phyloP scores from a whole-genome alignment of 352 stramenopile genomes.

The Phytophthora europaea region DNA sequence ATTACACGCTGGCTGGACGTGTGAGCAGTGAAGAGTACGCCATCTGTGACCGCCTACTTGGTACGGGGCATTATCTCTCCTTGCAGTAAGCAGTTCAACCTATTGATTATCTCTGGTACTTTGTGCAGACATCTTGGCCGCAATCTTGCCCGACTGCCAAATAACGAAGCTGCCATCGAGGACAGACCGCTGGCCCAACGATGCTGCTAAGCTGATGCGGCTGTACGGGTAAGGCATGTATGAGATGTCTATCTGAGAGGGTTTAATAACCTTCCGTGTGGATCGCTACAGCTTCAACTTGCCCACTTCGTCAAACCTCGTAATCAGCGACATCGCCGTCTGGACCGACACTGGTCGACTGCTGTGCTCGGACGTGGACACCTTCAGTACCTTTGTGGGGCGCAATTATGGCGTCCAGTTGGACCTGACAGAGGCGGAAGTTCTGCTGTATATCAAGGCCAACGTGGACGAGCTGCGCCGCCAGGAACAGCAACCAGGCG shows the following conservation, averaged over 20 bases:
- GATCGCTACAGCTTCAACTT: slow-evolving; percentile 29
- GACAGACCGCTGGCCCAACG: slow-evolving; percentile 54
- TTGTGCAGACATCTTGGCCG: slow-evolving; percentile 61
- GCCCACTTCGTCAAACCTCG: slow-evolving; percentile 51
- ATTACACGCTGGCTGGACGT: slow-evolving; percentile 69
- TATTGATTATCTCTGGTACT: neutral
- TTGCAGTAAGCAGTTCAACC: neutral
- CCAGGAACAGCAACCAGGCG: slow-evolving; percentile 21
- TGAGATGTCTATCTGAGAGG: neutral
- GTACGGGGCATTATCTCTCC: slow-evolving; percentile 34
- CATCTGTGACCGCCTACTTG: slow-evolving; percentile 76
- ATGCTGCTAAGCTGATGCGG: slow-evolving; percentile 56
- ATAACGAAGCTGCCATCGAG: slow-evolving; percentile 62
- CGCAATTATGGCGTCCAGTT: slow-evolving; percentile 74
- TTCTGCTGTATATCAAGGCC: slow-evolving; percentile 73
- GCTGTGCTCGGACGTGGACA: slow-evolving; percentile 68
- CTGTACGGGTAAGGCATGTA: slow-evolving; percentile 51
- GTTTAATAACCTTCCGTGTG: slow-evolving; percentile 13
- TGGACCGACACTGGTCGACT: slow-evolving; percentile 74
- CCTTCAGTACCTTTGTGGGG: slow-evolving; percentile 71
- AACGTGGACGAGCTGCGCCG: slow-evolving; percentile 75
- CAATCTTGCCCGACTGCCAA: slow-evolving; percentile 63
- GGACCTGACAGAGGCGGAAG: slow-evolving; percentile 69
- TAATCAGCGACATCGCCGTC: slow-evolving; percentile 76
- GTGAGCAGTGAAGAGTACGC: slow-evolving; percentile 81